Percentiles rank a stretch among this genome's conserved stretches.
Evolutionary conservation across 768 basidiomycete genomes (phyloP).

Genomic region (Clathrus columnatus): DNA sequence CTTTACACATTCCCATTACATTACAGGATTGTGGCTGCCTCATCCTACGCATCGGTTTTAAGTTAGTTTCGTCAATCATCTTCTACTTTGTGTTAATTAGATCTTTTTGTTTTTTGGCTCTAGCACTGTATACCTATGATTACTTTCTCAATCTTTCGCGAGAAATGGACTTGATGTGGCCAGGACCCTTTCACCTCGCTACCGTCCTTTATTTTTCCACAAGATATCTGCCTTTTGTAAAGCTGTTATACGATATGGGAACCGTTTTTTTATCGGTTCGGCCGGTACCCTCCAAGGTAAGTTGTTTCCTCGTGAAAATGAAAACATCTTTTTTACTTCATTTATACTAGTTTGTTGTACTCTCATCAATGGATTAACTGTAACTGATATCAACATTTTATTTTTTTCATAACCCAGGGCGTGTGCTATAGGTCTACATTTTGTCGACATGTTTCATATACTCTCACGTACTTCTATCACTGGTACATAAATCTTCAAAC

Average conservation of each 20-base stretch:
- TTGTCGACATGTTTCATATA: constrained; percentile 1
- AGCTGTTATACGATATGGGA: neutral
- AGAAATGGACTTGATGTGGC: constrained; percentile 4
- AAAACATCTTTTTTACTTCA: neutral
- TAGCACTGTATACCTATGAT: constrained; percentile 7
- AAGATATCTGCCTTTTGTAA: constrained; percentile 2
- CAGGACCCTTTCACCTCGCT: constrained; percentile 1
- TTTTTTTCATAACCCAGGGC: too few relatives aligned
- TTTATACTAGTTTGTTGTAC: neutral
- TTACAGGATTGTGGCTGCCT: neutral
- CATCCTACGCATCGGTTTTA: neutral
- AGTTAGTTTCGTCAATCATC: neutral
- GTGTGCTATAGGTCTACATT: neutral
- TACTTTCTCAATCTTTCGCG: neutral
- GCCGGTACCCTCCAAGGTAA: neutral
- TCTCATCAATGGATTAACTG: neutral
- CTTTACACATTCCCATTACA: neutral
- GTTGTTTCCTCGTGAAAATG: neutral
- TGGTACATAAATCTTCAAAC: neutral
- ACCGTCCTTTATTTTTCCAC: constrained; percentile 1
- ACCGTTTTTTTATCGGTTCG: neutral
- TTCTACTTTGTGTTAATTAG: neutral
- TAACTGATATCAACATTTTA: neutral
- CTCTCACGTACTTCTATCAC: neutral
- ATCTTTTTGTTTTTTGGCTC: neutral